phyloP scores from a whole-genome alignment of 495 filamentous ascomycete genomes.

The Penicillium odoratum region DNA sequence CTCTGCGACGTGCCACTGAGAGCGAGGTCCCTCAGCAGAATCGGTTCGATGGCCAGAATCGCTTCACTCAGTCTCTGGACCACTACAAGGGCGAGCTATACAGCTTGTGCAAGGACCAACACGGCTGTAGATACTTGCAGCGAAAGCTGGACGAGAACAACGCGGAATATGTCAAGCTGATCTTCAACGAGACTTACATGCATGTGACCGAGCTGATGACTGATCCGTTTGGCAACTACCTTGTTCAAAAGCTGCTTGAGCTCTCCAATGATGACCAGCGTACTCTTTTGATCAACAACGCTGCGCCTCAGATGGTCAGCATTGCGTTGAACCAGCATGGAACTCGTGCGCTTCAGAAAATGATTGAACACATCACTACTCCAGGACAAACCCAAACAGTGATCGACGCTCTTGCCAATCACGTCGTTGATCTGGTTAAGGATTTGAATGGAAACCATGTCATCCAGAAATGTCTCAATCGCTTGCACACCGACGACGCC shows the following conservation, averaged over 20 bases:
- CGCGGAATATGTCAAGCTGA: conserved; percentile 80
- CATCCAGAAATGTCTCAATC: conserved; percentile 98
- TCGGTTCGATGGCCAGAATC: conserved; percentile 24
- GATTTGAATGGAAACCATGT: conserved; percentile 98
- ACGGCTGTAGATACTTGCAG: conserved; percentile 93
- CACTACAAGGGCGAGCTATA: conserved; percentile 79
- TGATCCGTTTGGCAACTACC: conserved; percentile 97
- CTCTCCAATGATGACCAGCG: conserved; percentile 92
- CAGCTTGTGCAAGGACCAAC: conserved; percentile 90
- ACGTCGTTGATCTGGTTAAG: conserved; percentile 91
- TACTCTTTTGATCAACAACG: conserved; percentile 86
- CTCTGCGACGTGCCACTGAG: conserved; percentile 35
- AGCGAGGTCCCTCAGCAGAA: conserved; percentile 22
- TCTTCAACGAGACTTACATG: conserved; percentile 86
- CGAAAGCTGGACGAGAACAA: conserved; percentile 93
- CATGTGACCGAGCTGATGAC: conserved; percentile 98
- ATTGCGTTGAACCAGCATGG: conserved; percentile 97
- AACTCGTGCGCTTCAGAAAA: conserved; percentile 94
- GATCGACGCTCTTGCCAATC: conserved; percentile 70
- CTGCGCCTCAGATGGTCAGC: conserved; percentile 76
- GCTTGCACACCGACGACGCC: conserved; percentile 74
- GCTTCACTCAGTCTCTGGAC: conserved; percentile 78
- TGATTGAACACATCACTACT: conserved; percentile 94
- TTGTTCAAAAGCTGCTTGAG: conserved; percentile 95
- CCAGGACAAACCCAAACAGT: conserved; percentile 76